Conservation (phyloP, 1,284 basidiomycete species). For the Sanguinoderma infundibulare region DNA sequence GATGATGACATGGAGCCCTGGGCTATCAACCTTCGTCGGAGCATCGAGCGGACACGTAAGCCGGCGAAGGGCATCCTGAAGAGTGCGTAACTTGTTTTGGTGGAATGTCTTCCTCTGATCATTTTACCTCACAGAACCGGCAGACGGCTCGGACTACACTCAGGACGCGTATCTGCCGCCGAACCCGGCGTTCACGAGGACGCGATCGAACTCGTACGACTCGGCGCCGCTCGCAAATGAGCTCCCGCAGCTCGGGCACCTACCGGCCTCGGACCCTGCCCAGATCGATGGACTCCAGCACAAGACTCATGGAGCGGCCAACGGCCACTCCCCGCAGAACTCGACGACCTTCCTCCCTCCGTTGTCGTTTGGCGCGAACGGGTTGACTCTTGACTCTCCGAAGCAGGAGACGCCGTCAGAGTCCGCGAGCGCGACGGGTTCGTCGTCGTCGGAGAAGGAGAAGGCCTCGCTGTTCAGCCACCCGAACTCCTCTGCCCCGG, state of each 20-base stretch:
- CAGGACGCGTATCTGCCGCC: conserved; percentile 60
- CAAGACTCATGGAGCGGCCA: conserved; percentile 55
- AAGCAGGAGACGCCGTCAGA: conserved; percentile 39
- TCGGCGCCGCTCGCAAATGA: conserved; percentile 55
- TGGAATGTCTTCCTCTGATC: conserved; percentile 28
- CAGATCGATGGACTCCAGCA: conserved; percentile 82
- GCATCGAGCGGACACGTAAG: conserved; percentile 61
- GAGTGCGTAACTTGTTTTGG: conserved; percentile 54
- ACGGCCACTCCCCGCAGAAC: conserved; percentile 31
- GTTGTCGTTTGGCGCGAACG: conserved; percentile 58
- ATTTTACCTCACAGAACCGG: conserved; percentile 24
- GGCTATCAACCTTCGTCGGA: conserved; percentile 72
- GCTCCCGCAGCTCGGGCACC: conserved; percentile 75
- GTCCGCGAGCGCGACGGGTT: conserved; percentile 28
- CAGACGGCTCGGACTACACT: conserved; percentile 67
- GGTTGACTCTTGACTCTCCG: conserved; percentile 36
- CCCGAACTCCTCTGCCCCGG: conserved; percentile 88
- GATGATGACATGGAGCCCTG: conserved; percentile 69
- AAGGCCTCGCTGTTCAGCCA: conserved; percentile 63
- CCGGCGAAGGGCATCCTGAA: conserved; percentile 91
- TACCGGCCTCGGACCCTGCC: conserved; percentile 82
- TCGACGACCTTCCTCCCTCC: conserved; percentile 52
- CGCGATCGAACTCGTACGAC: conserved; percentile 83
- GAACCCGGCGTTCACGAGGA: conserved; percentile 51
- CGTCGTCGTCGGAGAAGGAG: conserved; percentile 31